Evolutionary conservation across 2,329 filamentous ascomycete species (phyloP).

Genomic region (Stagonosporopsis rhizophila): DNA sequence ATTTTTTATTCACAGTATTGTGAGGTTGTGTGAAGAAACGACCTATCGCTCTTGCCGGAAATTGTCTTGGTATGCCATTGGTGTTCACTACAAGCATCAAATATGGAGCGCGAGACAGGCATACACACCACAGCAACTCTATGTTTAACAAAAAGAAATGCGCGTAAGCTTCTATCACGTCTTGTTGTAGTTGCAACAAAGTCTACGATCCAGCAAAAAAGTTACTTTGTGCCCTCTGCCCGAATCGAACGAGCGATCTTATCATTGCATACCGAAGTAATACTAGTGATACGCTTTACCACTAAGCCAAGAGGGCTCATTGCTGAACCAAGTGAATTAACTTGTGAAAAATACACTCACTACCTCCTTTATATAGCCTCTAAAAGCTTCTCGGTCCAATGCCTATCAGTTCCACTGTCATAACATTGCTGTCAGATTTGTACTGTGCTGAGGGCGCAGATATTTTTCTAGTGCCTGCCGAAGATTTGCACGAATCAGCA

Average conservation of each 20-base stretch:
- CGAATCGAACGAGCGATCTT: conserved; percentile 42
- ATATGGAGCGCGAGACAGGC: no score
- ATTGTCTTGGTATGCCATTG: no score
- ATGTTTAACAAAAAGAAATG: no score
- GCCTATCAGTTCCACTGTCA: no score
- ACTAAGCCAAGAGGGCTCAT: conserved; percentile 39
- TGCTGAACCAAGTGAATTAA: conserved; percentile 8
- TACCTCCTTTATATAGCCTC: not conserved
- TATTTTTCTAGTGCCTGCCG: not conserved
- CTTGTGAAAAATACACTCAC: conserved; percentile 1
- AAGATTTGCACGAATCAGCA: not conserved
- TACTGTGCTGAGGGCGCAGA: not conserved
- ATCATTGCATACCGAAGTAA: conserved; percentile 28
- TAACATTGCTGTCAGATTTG: no score
- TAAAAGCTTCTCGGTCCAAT: no score
- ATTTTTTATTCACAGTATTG: not conserved
- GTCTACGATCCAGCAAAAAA: not conserved
- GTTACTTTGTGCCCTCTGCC: conserved; percentile 23
- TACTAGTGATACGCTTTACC: conserved; percentile 45
- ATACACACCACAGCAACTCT: no score
- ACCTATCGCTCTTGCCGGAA: no score
- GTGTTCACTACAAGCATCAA: no score
- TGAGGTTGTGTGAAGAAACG: not conserved
- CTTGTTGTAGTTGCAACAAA: no score
- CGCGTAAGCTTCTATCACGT: no score